These are phyloP conservation scores for Cystobasidiopsis lactophilus DNA, from an alignment of 768 basidiomycete genomes.

Conservation along the genomic window DNA sequence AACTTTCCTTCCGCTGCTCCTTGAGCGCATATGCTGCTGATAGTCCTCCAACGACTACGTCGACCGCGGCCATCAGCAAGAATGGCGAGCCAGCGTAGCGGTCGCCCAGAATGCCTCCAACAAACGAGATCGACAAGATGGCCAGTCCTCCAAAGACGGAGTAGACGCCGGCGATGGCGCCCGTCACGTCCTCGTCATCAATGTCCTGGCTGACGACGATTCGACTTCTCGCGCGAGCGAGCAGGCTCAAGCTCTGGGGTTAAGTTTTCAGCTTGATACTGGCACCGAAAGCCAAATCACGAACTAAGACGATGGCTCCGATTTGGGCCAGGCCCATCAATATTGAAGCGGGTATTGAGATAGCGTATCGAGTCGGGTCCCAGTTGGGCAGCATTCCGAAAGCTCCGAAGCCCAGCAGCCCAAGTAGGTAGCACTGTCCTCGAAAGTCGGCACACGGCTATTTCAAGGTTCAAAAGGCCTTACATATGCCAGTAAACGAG, in stretches of 20 bases:
- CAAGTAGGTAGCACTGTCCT: no score
- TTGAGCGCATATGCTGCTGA: background rate
- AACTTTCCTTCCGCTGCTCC: background rate
- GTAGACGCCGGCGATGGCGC: background rate
- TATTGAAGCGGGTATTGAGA: background rate
- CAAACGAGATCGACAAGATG: background rate
- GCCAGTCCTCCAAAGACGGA: background rate
- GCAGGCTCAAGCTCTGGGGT: background rate
- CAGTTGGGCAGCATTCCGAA: background rate
- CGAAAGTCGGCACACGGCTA: no score
- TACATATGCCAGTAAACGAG: background rate
- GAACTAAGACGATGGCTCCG: background rate
- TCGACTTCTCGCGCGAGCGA: background rate
- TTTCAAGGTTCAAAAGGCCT: no score
- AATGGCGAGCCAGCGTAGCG: background rate
- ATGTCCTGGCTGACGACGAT: background rate
- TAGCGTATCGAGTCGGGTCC: background rate
- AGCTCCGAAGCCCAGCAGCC: background rate
- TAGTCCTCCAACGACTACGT: background rate
- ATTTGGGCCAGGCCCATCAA: background rate
- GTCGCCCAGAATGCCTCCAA: background rate
- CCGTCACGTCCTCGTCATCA: background rate
- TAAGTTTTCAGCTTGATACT: no score
- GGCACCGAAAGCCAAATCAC: no score
- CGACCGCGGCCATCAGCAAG: background rate